Evolutionary conservation across 768 basidiomycete species (phyloP).

Genomic region (Calocera viscosa): DNA sequence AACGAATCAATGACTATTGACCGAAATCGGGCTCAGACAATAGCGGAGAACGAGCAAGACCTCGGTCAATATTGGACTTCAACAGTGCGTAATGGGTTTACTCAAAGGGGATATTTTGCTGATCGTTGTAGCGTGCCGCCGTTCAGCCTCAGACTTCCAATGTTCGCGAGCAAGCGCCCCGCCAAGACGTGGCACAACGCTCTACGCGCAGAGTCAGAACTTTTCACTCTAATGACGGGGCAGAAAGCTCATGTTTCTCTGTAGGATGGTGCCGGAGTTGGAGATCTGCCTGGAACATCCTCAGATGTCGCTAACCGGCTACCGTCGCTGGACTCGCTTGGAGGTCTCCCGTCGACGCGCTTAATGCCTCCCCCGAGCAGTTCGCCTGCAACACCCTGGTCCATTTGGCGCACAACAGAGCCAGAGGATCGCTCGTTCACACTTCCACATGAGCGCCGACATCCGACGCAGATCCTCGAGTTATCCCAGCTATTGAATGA

Average conservation of each 20-base stretch:
- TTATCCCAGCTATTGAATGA: not conserved
- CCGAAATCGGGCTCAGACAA: not conserved
- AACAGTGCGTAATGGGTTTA: not conserved
- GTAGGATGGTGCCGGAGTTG: not conserved
- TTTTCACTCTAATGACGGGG: not conserved
- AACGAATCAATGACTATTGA: not conserved
- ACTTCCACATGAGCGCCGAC: not conserved
- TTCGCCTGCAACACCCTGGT: not conserved
- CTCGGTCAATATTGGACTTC: not conserved
- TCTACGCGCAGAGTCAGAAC: not conserved
- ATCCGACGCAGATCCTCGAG: not conserved
- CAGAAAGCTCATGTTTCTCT: not conserved
- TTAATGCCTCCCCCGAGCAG: not conserved
- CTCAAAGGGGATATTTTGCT: not conserved
- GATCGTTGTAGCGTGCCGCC: not conserved
- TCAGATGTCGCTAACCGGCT: not conserved
- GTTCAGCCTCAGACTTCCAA: not conserved
- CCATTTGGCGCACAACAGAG: not conserved
- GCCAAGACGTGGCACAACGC: not conserved
- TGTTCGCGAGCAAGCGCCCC: not conserved
- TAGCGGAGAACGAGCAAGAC: not conserved
- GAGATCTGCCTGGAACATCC: not conserved
- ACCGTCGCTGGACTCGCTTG: not conserved
- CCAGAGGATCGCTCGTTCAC: not conserved
- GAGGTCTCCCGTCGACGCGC: not conserved